Evolutionary conservation across 2,329 filamentous ascomycete genomes (phyloP), one percentile per base, ranked within the genome.

Genomic region (Fusarium camptoceras): DNA sequence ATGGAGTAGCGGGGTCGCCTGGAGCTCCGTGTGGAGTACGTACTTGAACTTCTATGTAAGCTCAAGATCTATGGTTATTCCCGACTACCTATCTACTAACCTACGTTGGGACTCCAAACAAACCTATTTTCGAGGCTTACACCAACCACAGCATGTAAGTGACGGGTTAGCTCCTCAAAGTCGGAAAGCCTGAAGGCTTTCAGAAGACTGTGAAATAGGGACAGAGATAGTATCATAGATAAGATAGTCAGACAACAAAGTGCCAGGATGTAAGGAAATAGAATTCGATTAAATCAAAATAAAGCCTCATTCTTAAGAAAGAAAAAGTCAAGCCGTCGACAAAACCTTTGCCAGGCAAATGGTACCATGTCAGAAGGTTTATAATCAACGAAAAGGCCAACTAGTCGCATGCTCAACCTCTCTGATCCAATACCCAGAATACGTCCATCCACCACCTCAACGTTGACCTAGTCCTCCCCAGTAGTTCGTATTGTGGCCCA

Each of bases 1-100:
- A 64, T 60, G 51, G 56, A 65, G 72, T 71, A 65, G 73, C 70
- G 73, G 73, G 71, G 71, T 73, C 59, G 59, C 51, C 50, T 59
- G 50, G 55, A 75, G 72, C 70, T 74, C 59, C 28, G 44, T 50
- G 60, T 59, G 64, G 58, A 54, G 54, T 69, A 72, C 66, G 56
- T 67, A 68, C 59, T 48, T 58, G 37, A 30, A 24, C 39, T 30
- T 43, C 51, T 46, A 55, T 56, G 61, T 64, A 37, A 64, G 58
- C 63, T 68, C 48, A 41, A 27, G 27, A 44, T 37, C 34, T 18
- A 37, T 50, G 34, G 20, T 50, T 44, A 51, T 66, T 49, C 37
- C 42, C 24, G 25, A 50, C 34, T 12, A 37, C 34, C 34, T 37
- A n/a, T 18, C 10, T 37, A 37, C 18, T n/a, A 37, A 37, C n/a